Percentiles rank a stretch among this genome's conserved stretches.
Evolutionary conservation across 164 flowering plant species (phyloP).

Genomic region (Kalanchoe fedtschenkoi): DNA sequence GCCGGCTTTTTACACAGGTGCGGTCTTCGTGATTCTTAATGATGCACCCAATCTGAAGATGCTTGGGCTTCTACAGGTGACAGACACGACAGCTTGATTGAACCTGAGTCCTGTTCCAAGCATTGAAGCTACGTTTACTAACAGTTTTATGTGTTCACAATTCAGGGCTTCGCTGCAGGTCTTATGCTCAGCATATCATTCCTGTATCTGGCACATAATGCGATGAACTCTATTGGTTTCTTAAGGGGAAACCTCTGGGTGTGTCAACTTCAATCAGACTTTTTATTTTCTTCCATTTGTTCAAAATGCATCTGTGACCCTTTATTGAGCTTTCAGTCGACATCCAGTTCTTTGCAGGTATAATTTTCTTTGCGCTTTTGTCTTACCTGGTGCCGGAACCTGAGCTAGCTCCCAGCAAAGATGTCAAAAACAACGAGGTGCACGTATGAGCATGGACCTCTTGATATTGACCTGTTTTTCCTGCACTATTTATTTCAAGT

Average conservation of each 20-base stretch:
- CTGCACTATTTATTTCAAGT: neutral
- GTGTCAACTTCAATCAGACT: constrained; percentile 5
- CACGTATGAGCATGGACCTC: neutral
- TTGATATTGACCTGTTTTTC: neutral
- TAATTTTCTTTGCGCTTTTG: constrained; percentile 65
- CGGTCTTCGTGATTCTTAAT: constrained; percentile 66
- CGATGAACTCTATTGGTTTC: constrained; percentile 85
- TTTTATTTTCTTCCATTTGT: constrained; percentile 1
- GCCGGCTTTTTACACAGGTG: constrained; percentile 47
- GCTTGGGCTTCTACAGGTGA: constrained; percentile 92
- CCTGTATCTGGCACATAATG: constrained; percentile 93
- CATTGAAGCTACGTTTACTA: neutral
- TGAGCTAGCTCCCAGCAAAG: constrained; percentile 36
- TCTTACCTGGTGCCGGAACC: constrained; percentile 85
- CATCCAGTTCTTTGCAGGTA: constrained; percentile 82
- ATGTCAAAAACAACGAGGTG: constrained; percentile 59
- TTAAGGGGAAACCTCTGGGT: constrained; percentile 95
- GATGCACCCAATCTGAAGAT: constrained; percentile 76
- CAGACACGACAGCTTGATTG: too few species aligned
- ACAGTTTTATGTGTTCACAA: constrained; percentile 1
- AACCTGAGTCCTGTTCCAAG: too few species aligned
- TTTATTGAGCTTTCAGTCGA: constrained; percentile 9
- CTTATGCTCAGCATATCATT: constrained; percentile 96
- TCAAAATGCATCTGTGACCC: constrained; percentile 5
- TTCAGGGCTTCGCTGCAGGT: constrained; percentile 96